A percentile compares a stretch with the other conserved stretches of the same genome.
phyloP scores from a whole-genome alignment of 805 yeast species.

The Ogataea henricii region DNA sequence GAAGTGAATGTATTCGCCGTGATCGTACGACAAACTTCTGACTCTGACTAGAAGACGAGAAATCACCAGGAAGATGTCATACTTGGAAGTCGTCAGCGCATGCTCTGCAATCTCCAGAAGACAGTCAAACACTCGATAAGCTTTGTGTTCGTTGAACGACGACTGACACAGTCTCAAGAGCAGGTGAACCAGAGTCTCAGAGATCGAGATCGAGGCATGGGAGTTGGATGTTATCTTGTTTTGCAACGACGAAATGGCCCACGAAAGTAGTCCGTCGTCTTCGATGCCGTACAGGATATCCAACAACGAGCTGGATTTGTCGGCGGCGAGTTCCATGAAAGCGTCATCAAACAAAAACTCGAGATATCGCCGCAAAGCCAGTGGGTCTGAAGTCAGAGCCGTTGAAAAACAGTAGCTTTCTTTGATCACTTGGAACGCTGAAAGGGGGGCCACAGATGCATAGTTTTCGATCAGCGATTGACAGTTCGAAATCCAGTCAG shows the following conservation, averaged over 20 bases:
- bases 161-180: constrained; percentile 20
- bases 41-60: constrained; percentile 56
- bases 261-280: constrained; percentile 9
- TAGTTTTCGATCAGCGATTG: constrained; percentile 45
- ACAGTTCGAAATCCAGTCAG: constrained; percentile 54
- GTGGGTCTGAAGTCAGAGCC: constrained; percentile 19
- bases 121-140: constrained; percentile 12
- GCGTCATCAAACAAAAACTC: constrained; percentile 21
- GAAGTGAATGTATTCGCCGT: constrained; percentile 47
- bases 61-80: constrained; percentile 43
- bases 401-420: constrained; percentile 20
- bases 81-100: constrained; percentile 11
- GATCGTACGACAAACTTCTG: constrained; percentile 32
- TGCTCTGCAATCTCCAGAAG: constrained; percentile 15
- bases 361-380: constrained; percentile 17
- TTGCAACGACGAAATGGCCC: constrained; percentile 9
- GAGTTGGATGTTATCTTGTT: constrained; percentile 5
- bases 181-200: constrained; percentile 17
- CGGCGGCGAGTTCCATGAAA: constrained; percentile 4
- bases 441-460: constrained; percentile 35
- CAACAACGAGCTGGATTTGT: not conserved
- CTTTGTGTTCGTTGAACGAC: constrained; percentile 12
- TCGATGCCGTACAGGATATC: constrained; percentile 7
- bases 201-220: constrained; percentile 1
- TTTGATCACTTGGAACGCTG: constrained; percentile 23